phyloP scores from a whole-genome alignment of 345 rosid species.

The Turritis glabra region DNA sequence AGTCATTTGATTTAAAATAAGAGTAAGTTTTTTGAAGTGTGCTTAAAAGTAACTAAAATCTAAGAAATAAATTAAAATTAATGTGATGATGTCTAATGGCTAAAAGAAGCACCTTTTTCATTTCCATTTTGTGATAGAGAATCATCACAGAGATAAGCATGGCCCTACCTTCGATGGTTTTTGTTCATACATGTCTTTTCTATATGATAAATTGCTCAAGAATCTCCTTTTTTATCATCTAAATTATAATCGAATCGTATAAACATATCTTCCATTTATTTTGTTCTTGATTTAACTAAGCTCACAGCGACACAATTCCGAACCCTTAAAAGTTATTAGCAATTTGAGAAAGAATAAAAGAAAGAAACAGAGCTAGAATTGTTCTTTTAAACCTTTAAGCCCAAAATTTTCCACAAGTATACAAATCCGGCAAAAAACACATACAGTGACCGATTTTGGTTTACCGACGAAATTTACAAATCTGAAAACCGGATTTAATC shows the following conservation, averaged over 20 bases:
- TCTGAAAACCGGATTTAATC: slow-evolving; percentile 33
- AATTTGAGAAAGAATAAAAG: neutral
- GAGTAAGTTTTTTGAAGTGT: neutral
- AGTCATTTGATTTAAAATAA: neutral
- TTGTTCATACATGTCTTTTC: slow-evolving; percentile 32
- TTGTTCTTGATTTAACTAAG: slow-evolving; percentile 15
- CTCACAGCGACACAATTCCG: slow-evolving; percentile 19
- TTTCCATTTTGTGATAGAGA: slow-evolving; percentile 29
- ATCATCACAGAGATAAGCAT: slow-evolving; percentile 35
- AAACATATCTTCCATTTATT: neutral
- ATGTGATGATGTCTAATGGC: slow-evolving; percentile 11
- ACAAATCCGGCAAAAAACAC: slow-evolving; percentile 37
- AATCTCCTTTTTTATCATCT: slow-evolving; percentile 11
- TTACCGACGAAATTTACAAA: slow-evolving; percentile 15
- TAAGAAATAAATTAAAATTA: neutral
- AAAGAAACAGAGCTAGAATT: neutral
- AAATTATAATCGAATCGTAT: slow-evolving; percentile 10
- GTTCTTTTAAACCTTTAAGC: slow-evolving; percentile 3
- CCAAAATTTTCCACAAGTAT: slow-evolving; percentile 27
- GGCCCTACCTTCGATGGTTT: slow-evolving; percentile 27
- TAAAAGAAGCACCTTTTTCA: slow-evolving; percentile 14
- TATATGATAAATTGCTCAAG: neutral
- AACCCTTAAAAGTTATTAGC: slow-evolving; percentile 15
- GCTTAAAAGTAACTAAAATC: neutral
- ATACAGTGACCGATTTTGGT: slow-evolving; percentile 26